These are phyloP conservation scores for Przewalskia tangutica DNA, from an alignment of 257 asterid species.

Conservation along the genomic window DNA sequence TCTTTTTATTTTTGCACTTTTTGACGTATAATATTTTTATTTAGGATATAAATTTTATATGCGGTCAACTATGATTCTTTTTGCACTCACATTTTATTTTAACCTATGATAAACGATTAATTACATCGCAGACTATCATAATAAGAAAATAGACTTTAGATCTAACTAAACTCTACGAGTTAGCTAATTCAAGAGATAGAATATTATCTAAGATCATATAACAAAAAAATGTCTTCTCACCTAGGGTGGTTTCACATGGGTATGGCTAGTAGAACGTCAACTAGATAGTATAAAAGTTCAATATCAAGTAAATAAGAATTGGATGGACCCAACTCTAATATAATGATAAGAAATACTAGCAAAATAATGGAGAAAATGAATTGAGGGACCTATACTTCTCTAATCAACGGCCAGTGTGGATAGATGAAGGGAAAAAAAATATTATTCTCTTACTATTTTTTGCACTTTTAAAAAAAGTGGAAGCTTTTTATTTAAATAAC, in stretches of 20 bases:
- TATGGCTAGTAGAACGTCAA: no score
- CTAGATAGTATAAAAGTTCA: no score
- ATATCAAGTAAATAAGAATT: not conserved
- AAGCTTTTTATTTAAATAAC: not conserved
- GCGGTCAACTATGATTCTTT: no score
- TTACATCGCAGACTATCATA: no score
- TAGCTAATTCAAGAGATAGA: no score
- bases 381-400: not conserved
- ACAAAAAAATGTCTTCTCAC: no score
- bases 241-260: no score
- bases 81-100: no score
- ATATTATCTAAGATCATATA: no score
- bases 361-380: not conserved
- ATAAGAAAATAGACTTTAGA: no score
- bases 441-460: not conserved
- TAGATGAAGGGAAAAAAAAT: not conserved
- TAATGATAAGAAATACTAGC: not conserved
- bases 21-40: not conserved
- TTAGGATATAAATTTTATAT: not conserved
- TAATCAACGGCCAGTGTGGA: not conserved
- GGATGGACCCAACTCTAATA: not conserved
- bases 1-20: not conserved
- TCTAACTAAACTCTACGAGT: no score
- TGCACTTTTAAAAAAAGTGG: not conserved
- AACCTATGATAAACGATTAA: no score